Evolutionary conservation across 2,329 filamentous ascomycete species (phyloP), one percentile per base, ranked within the genome.

Genomic region (Fusarium protoensiforme): DNA sequence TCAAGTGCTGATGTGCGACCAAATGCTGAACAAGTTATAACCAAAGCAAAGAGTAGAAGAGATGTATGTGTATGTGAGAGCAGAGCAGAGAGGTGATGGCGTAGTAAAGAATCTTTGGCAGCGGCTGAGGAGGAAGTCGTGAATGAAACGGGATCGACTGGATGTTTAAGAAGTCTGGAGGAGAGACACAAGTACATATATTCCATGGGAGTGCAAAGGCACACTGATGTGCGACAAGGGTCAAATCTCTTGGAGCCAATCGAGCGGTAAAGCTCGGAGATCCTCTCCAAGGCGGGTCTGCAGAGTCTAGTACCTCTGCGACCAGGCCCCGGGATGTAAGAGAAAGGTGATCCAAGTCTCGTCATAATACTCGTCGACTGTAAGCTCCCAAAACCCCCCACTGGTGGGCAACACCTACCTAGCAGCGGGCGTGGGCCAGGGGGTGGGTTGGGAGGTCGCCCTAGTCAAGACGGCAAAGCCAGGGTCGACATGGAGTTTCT

Each of bases 211-310:
- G 69, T 67, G 57, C 69, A 67, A 67, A 72, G 70, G 71, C 60
- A 64, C 62, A 71, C 74, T 73, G 78, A 77, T 75, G 65, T 75
- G 76, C 76, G 69, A 73, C 76, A 78, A 70, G 78, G 79, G 78
- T 77, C 69, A 68, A 77, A 72, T 76, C 70, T 72, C 70, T 71
- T 64, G 67, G 66, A 79, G 78, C 79, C 79, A 80, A 80, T 80
- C 78, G 78, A 75, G 69, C 69, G 78, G 79, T 74, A 78, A 72
- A 68, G 68, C 68, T 74, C 74, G 71, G 74, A 80, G 79, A 80
- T 79, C 78, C 76, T 78, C 72, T 65, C 62, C 27, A 65, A 65
- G 71, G 73, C 73, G 69, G 68, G 76, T 73, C 75, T 71, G 43
- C 48, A 65, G 60, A 60, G 64, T 75, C 66, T 68, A 64, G 75